These are phyloP conservation scores for Angomonas ambiguus DNA, from an alignment of 208 protist genomes.

Conservation along the genomic window DNA sequence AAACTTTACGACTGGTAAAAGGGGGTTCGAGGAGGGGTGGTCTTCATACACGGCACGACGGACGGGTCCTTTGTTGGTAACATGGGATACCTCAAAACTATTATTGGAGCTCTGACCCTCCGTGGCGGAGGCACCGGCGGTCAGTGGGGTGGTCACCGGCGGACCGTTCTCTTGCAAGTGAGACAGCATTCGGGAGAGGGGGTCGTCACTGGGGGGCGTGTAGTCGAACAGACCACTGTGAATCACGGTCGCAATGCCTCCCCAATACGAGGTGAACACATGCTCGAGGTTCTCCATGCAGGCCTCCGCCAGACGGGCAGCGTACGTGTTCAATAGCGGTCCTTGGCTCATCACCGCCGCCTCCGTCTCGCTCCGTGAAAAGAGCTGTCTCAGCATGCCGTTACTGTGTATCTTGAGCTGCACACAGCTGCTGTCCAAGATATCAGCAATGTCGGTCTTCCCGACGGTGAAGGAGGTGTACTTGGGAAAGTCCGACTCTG, in stretches of 20 bases:
- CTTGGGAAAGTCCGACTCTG: slow-evolving; percentile 37
- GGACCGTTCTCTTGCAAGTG: slow-evolving; percentile 16
- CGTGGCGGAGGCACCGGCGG: neutral
- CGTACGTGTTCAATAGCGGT: slow-evolving; percentile 45
- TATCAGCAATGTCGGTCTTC: slow-evolving; percentile 45
- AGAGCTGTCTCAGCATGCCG: slow-evolving; percentile 58
- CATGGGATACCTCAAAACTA: neutral
- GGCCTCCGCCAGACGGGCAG: slow-evolving; percentile 40
- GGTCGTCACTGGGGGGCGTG: slow-evolving; percentile 20
- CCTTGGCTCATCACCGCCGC: slow-evolving; percentile 42
- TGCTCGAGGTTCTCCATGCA: slow-evolving; percentile 68
- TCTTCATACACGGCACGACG: too few relatives aligned
- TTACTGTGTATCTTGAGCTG: slow-evolving; percentile 58
- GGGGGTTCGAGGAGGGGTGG: too few relatives aligned
- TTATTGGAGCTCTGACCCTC: neutral
- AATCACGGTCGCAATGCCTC: slow-evolving; percentile 64
- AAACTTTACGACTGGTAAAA: too few relatives aligned
- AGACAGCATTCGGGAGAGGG: slow-evolving; percentile 35
- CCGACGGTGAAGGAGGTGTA: slow-evolving; percentile 61
- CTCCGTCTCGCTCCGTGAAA: slow-evolving; percentile 46
- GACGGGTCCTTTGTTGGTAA: neutral
- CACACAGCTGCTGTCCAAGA: slow-evolving; percentile 63
- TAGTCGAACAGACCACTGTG: slow-evolving; percentile 74
- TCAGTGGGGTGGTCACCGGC: neutral
- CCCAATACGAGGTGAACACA: slow-evolving; percentile 78